Evolutionary conservation across 345 rosid species (phyloP), one percentile per base, ranked within the genome.

Genomic region (Ricinus communis): DNA sequence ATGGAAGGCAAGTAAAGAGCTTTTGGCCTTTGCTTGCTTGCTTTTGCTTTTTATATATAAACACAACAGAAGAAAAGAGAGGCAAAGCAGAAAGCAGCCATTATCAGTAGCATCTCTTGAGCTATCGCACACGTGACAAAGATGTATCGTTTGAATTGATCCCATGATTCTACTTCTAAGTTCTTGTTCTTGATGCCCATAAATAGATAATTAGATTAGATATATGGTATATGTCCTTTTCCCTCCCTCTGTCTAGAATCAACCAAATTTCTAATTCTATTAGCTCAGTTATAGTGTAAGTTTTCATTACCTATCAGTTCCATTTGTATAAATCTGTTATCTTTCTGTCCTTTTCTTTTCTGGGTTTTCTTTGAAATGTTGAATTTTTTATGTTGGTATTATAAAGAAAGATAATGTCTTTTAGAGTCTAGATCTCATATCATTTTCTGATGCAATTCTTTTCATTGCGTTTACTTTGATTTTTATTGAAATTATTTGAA

Each of bases 241-340:
- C n/a, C n/a, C n/a, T n/a, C n/a, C n/a, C n/a, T n/a, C n/a, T n/a
- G n/a, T n/a, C n/a, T n/a, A n/a, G n/a, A n/a, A n/a, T n/a, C n/a
- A n/a, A n/a, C n/a, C n/a, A n/a, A n/a, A n/a, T n/a, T n/a, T n/a
- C n/a, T n/a, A n/a, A n/a, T 16, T 38, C 2, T 25, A 4, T 1
- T 1, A 61, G 47, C 52, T 62, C 31, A 61, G 33, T 5, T 28
- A 27, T 47, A 62, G 50, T 38, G 83, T 81, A 79, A 79, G 81
- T 69, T 52, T 69, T 58, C 30, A 49, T 74, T 73, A 52, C 56
- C 52, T 33, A 8, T 5, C 24, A 6, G 15, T 72, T 38, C 47
- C 11, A 18, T 43, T 30, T 33, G n/a, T 24, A n/a, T 41, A 1
- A 19, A 0, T 56, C 5, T 14, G 16, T 50, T 21, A n/a, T 21